These are phyloP conservation scores for Trichoderma sp. DNA, from an alignment of 2,329 filamentous ascomycete genomes.

Conservation along the genomic window DNA sequence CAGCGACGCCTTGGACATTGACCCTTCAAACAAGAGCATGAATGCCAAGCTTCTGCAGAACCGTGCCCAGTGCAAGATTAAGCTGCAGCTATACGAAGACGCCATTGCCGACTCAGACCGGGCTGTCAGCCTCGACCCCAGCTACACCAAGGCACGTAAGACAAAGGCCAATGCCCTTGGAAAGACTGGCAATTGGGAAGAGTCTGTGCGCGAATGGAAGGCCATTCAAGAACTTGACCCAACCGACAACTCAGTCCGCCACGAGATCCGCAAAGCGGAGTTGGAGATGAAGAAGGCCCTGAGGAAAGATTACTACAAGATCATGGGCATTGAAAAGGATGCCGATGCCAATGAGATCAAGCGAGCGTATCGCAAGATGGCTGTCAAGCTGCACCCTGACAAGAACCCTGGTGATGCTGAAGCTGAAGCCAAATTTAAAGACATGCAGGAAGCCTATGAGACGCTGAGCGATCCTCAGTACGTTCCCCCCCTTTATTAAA, in stretches of 20 bases:
- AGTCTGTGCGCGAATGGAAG: slow-evolving; percentile 87
- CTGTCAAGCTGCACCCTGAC: slow-evolving; percentile 92
- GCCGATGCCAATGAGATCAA: slow-evolving; percentile 85
- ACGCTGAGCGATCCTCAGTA: slow-evolving; percentile 91
- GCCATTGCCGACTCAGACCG: slow-evolving; percentile 84
- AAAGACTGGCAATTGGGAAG: slow-evolving; percentile 85
- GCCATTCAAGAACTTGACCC: slow-evolving; percentile 79
- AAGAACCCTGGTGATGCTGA: slow-evolving; percentile 88
- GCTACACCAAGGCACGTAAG: slow-evolving; percentile 87
- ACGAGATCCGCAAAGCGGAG: slow-evolving; percentile 86
- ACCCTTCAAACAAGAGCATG: slow-evolving; percentile 83
- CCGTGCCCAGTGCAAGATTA: slow-evolving; percentile 78
- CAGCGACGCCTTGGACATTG: slow-evolving; percentile 76
- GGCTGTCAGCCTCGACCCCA: slow-evolving; percentile 77
- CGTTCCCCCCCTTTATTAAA: slow-evolving; percentile 38
- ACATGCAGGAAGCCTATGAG: slow-evolving; percentile 96
- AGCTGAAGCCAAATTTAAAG: slow-evolving; percentile 93
- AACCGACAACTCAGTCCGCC: slow-evolving; percentile 72
- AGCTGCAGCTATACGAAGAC: slow-evolving; percentile 77
- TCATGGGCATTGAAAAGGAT: slow-evolving; percentile 83
- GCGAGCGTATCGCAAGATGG: slow-evolving; percentile 93
- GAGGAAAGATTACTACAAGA: slow-evolving; percentile 99
- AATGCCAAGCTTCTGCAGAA: slow-evolving; percentile 96
- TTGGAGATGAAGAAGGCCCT: slow-evolving; percentile 96
- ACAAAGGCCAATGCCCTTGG: slow-evolving; percentile 90